Conservation (phyloP, 2,329 filamentous ascomycete species). For the Cladophialophora psammophila region DNA sequence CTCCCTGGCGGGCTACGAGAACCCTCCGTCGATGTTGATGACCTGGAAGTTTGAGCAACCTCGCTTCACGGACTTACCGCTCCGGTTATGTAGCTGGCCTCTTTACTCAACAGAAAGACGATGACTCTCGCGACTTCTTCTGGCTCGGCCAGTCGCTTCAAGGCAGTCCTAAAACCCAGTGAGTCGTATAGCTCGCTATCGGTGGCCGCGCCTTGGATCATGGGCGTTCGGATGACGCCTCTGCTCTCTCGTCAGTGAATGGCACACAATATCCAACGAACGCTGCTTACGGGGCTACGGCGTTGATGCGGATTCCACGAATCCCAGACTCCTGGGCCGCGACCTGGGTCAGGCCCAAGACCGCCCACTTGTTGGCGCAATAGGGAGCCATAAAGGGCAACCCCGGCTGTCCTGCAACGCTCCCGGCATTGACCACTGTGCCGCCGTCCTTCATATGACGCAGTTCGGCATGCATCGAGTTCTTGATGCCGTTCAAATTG, state of each 20-base stretch:
- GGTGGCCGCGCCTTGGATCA: not conserved
- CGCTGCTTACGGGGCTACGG: constrained; percentile 35
- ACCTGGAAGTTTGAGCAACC: not conserved
- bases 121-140: constrained; percentile 17
- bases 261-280: not conserved
- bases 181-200: not conserved
- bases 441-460: constrained; percentile 16
- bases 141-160: constrained; percentile 8
- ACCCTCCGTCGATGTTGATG: constrained; percentile 9
- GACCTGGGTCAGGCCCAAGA: constrained; percentile 54
- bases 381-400: constrained; percentile 47
- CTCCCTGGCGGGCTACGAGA: not conserved
- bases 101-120: constrained; percentile 18
- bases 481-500: constrained; percentile 25
- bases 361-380: constrained; percentile 51
- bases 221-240: constrained; percentile 6
- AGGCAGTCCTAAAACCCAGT: not conserved
- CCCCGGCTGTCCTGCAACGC: constrained; percentile 7
- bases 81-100: constrained; percentile 14
- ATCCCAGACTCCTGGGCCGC: constrained; percentile 45
- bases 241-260: constrained; percentile 5
- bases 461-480: constrained; percentile 23
- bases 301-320: constrained; percentile 47
- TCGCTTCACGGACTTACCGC: constrained; percentile 2
- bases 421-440: constrained; percentile 22